Conservation (phyloP, 2,329 filamentous ascomycete genomes). For the Aspergillus sp. region DNA sequence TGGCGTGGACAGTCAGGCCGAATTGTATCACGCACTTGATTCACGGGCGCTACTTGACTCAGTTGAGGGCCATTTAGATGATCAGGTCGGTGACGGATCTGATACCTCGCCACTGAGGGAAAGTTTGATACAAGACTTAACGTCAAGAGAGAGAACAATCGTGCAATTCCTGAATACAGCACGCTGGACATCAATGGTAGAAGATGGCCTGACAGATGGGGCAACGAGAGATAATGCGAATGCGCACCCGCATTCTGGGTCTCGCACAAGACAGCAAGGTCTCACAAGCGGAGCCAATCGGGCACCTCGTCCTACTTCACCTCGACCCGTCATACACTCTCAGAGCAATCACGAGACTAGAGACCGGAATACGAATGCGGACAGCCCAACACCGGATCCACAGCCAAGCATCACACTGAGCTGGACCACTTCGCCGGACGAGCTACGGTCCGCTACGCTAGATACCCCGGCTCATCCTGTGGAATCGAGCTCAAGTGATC, state of each 20-base stretch:
- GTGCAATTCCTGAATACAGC: conserved; percentile 45
- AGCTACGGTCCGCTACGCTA: conserved; percentile 31
- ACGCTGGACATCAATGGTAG: conserved; percentile 37
- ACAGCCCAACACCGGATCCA: conserved; percentile 24
- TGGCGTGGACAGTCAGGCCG: conserved; percentile 23
- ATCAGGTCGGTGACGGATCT: conserved; percentile 18
- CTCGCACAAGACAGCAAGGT: conserved; percentile 29
- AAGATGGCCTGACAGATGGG: conserved; percentile 31
- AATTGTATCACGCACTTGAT: conserved; percentile 22
- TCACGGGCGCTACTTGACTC: conserved; percentile 25
- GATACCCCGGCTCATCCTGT: conserved; percentile 22
- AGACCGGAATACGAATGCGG: conserved; percentile 26
- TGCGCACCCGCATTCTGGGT: conserved; percentile 24
- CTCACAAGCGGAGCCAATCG: conserved; percentile 31
- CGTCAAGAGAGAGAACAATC: conserved; percentile 43
- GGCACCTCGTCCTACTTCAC: conserved; percentile 34
- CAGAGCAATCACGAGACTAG: conserved; percentile 28
- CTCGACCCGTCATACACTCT: conserved; percentile 41
- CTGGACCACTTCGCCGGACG: conserved; percentile 43
- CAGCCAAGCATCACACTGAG: conserved; percentile 37
- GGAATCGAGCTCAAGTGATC: conserved; percentile 23
- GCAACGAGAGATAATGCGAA: conserved; percentile 26
- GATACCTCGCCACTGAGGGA: conserved; percentile 35
- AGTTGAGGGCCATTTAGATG: conserved; percentile 24
- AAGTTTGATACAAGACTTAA: conserved; percentile 38